Percentiles rank a stretch among this genome's conserved stretches.
Conservation (phyloP, 2,329 filamentous ascomycete genomes). For the Phaeosphaeriaceae sp. region DNA sequence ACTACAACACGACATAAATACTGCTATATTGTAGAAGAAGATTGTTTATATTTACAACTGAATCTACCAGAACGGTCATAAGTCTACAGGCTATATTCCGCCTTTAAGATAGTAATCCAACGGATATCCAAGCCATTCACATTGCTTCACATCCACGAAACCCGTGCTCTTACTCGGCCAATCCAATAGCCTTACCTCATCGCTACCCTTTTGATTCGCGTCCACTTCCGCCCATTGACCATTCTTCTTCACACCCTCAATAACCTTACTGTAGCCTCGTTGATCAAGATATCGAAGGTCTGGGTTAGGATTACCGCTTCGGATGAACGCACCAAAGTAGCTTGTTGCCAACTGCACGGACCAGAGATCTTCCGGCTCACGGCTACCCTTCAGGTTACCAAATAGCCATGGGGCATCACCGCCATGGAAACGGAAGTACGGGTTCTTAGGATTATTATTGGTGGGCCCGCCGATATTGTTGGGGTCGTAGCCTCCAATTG, state of each 20-base stretch:
- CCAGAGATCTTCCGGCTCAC: conserved; percentile 59
- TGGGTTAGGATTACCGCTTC: conserved; percentile 60
- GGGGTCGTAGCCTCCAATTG: conserved; percentile 60
- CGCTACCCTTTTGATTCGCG: conserved; percentile 39
- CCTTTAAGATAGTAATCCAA: conserved; percentile 43
- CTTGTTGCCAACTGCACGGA: conserved; percentile 54
- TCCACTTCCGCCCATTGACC: conserved; percentile 42
- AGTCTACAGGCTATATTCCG: conserved; percentile 26
- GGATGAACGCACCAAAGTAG: conserved; percentile 61
- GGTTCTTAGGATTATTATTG: conserved; percentile 58
- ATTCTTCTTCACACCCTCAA: conserved; percentile 50
- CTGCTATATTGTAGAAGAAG: neutral
- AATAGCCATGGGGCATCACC: conserved; percentile 61
- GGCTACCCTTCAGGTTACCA: conserved; percentile 57
- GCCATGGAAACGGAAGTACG: conserved; percentile 65
- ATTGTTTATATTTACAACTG: too few species aligned
- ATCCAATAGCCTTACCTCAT: conserved; percentile 53
- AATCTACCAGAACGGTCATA: too few species aligned
- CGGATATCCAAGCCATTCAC: conserved; percentile 46
- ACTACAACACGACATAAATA: neutral
- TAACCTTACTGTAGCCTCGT: conserved; percentile 55
- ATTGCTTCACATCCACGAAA: conserved; percentile 61
- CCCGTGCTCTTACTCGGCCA: conserved; percentile 52
- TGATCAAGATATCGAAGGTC: conserved; percentile 53
- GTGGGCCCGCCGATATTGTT: conserved; percentile 58